Conservation (phyloP, 1,139 yeast genomes). For the Candida sojae region DNA sequence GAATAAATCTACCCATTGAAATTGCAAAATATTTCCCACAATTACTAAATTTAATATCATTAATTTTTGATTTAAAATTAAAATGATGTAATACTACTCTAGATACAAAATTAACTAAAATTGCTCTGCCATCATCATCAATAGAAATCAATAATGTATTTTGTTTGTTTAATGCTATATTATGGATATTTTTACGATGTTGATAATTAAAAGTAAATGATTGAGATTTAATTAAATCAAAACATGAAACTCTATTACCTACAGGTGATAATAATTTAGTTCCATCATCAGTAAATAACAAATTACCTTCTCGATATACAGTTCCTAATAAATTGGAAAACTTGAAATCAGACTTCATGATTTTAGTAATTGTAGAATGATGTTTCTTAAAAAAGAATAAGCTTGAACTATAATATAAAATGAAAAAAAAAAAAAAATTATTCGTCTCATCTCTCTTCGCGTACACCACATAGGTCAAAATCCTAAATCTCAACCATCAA, state of each 20-base stretch:
- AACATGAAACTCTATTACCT: conserved; percentile 88
- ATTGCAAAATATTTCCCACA: conserved; percentile 88
- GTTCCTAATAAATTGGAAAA: conserved; percentile 91
- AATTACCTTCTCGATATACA: conserved; percentile 88
- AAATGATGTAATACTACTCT: conserved; percentile 93
- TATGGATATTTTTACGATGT: conserved; percentile 80
- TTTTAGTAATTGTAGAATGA: background rate
- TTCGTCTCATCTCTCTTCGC: conserved; percentile 6
- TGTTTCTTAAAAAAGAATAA: too few relatives aligned
- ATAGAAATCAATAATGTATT: conserved; percentile 81
- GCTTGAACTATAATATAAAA: background rate
- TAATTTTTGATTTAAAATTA: conserved; percentile 81
- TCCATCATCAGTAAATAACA: conserved; percentile 88
- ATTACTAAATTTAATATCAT: conserved; percentile 80
- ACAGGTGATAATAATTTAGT: conserved; percentile 84
- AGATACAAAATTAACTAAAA: conserved; percentile 79
- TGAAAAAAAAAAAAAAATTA: conserved; percentile 2
- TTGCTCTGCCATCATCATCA: conserved; percentile 92
- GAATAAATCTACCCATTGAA: conserved; percentile 79
- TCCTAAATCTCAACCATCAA: background rate
- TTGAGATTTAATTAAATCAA: conserved; percentile 80
- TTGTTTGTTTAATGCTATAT: conserved; percentile 82
- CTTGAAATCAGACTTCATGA: conserved; percentile 51
- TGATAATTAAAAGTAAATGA: conserved; percentile 92
- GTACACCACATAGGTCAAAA: background rate